Evolutionary conservation across 2,329 filamentous ascomycete genomes (phyloP), one percentile per base, ranked within the genome.

Genomic region (Lizonia empirigonia): DNA sequence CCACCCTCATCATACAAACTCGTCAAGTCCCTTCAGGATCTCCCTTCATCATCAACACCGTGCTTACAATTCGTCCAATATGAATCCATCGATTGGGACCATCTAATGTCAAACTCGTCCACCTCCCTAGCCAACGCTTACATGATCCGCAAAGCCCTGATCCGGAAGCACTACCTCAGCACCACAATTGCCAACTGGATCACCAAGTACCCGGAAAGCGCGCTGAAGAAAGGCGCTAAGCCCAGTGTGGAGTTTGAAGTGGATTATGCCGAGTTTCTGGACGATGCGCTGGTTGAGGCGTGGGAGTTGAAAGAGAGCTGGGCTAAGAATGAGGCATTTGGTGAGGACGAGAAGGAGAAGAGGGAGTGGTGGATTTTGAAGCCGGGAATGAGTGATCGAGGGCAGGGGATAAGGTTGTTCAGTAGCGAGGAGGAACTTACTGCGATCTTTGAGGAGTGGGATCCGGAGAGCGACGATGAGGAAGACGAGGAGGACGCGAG

Each of bases 301-400:
- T 97, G 88, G 71, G 94, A 97, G 66, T 75, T 99, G 42, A 82
- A 87, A 16, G 90, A 90, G 49, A 92, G 89, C 61, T 81, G 95
- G 72, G 82, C 83, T 24, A 80, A 79, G 36, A 96, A 96, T 62
- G 83, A 82, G 40, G 49, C 55, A 18, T 41, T 45, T 20, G 44
- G 27, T 3, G 74, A 72, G 7, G 12, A 82, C 36, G 74, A 72
- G 1, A 37, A 32, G 20, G 70, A 74, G 20, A 66, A 64, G 23
- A 81, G 82, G 52, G 85, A 95, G 70, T 99, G 93, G 93, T 99
- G 94, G 94, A 97, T 99, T 60, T 74, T 99, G 53, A 99, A 99
- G 75, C 93, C 94, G 0, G 89, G 93, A 7, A 97, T 99, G 94
- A 96, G 91, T 72, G 94, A 99, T 70, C 84, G 93, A 19, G 94